Evolutionary conservation across 2,329 filamentous ascomycete genomes (phyloP).

Genomic region (Tolypocladium endophyticum): DNA sequence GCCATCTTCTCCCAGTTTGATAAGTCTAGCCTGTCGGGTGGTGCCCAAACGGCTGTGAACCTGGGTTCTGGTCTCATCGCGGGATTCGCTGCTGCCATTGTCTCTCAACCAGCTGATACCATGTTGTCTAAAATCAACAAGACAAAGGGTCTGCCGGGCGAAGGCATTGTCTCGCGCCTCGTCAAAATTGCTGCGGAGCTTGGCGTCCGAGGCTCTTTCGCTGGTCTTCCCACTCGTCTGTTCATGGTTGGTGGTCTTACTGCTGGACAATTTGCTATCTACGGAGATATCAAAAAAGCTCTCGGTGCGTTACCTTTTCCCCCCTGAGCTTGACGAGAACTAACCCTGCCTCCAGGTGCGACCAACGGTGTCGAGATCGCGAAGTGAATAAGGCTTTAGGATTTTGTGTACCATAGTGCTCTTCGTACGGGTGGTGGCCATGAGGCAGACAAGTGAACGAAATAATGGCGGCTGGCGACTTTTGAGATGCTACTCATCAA

Average conservation of each 20-base stretch:
- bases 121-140: conserved; percentile 97
- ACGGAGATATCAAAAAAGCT: conserved; percentile 61
- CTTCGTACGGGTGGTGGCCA: too few relatives aligned
- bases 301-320: conserved; percentile 21
- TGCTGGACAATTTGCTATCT: conserved; percentile 81
- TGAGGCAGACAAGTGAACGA: too few relatives aligned
- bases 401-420: too few relatives aligned
- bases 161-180: conserved; percentile 69
- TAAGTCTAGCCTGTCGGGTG: conserved; percentile 58
- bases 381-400: neutral
- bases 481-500: too few relatives aligned
- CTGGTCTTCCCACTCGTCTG: conserved; percentile 66
- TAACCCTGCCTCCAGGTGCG: neutral
- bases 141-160: conserved; percentile 77
- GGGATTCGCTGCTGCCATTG: conserved; percentile 74
- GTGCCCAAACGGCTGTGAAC: conserved; percentile 70
- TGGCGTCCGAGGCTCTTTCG: conserved; percentile 66
- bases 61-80: conserved; percentile 44
- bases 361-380: neutral
- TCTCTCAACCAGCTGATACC: conserved; percentile 86
- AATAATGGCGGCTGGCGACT: too few relatives aligned
- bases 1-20: conserved; percentile 56
- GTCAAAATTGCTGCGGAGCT: conserved; percentile 85
- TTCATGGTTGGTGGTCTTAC: conserved; percentile 60
- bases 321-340: neutral